Conservation (phyloP, 768 basidiomycete species). For the Termitomyces sp. region DNA sequence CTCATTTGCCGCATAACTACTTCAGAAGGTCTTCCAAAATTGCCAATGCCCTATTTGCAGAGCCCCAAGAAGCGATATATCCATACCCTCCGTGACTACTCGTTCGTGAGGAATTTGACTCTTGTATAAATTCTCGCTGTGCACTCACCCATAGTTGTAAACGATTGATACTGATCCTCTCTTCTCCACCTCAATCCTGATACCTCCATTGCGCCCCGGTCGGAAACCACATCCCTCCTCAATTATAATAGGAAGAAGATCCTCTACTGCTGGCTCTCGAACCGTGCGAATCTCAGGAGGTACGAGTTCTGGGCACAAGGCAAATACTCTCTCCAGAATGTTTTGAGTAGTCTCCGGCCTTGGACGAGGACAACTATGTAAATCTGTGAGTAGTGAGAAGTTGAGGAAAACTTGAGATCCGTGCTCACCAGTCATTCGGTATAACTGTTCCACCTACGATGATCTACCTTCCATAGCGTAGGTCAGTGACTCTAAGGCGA, state of each 20-base stretch:
- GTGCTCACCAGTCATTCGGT: slow-evolving; percentile 51
- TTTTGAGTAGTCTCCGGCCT: slow-evolving; percentile 53
- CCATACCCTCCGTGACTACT: slow-evolving; percentile 57
- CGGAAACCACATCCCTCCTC: slow-evolving; percentile 51
- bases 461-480: slow-evolving; percentile 17
- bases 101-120: background rate
- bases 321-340: slow-evolving; percentile 45
- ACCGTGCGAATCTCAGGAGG: slow-evolving; percentile 36
- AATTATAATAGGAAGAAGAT: slow-evolving; percentile 42
- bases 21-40: slow-evolving; percentile 32
- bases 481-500: background rate
- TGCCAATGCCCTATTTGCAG: slow-evolving; percentile 42
- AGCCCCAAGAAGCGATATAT: slow-evolving; percentile 63
- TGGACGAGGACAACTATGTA: slow-evolving; percentile 48
- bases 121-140: background rate
- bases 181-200: slow-evolving; percentile 46
- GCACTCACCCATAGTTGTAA: slow-evolving; percentile 58
- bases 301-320: slow-evolving; percentile 44
- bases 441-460: slow-evolving; percentile 59
- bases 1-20: background rate
- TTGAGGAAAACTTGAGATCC: background rate
- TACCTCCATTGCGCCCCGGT: slow-evolving; percentile 52
- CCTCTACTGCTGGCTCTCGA: slow-evolving; percentile 40
- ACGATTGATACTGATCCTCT: slow-evolving; percentile 40
- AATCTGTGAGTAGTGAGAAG: background rate